Evolutionary conservation across 2,329 filamentous ascomycete species (phyloP), one percentile per base, ranked within the genome.

Genomic region (Ophiostoma ulmi): DNA sequence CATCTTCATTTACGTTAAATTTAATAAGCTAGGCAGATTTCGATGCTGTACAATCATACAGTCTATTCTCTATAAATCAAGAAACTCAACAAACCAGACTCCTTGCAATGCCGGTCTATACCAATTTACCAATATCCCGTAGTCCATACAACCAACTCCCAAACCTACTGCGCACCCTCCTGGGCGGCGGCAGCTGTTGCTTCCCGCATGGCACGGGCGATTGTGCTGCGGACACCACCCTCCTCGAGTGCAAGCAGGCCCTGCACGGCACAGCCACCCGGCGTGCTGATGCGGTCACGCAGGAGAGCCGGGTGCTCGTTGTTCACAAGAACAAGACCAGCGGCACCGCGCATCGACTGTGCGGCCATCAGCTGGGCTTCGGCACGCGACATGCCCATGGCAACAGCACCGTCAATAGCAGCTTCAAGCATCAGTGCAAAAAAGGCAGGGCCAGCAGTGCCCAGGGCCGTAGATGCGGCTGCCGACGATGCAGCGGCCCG

Each of bases 301-400:
- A 94, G 80, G 31, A 93, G 80, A 20, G 91, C 90, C 1, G 91
- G 92, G 78, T 94, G 91, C 77, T 93, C 90, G 17, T 90, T 90
- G 63, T 72, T 52, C 70, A 80, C 84, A 70, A 91, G 82, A 13
- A 94, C 87, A 75, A 94, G 77, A 0, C 86, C 87, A 0, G 91
- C 89, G 0, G 90, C 88, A 31, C 91, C 91, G 74, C 87, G 85
- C 89, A 93, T 92, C 14, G 88, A 88, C 82, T 94, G 91, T 1
- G 91, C 89, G 36, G 91, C 91, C 90, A 94, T 93, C 72, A 87
- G 81, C 77, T 89, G 88, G 0, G 91, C 91, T 77, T 93, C 90
- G 1, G 85, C 86, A 67, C 91, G 83, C 4, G 91, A 90, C 41
- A 94, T 77, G 0, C 91, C 91, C 88, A 93, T 92, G 17, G 91